Base-by-base conservation (phyloP, 805 yeast species). In the Yarrowia sp. region DNA sequence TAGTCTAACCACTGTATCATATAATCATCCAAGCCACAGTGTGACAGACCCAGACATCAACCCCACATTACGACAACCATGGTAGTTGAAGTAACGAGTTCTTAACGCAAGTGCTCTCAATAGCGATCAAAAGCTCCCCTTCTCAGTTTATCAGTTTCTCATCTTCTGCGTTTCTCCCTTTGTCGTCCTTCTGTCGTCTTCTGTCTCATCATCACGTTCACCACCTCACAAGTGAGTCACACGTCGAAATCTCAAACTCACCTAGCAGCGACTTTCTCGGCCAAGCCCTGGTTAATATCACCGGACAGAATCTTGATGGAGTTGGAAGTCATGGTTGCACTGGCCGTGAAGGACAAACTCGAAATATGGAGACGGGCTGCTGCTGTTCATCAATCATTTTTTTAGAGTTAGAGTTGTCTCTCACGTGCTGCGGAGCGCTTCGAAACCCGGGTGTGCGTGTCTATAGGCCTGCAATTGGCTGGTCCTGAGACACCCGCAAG, bases 261-360 rank as follows among this genome's bases (percentile, higher is more conserved):
- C 67, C 82, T 81, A 64, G 77, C 74, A 2, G 96, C 84, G 38
- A 94, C 90, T 47, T 78, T 76, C 66, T 84, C 83, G n/a, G 96
- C 90, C 44, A 93, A 81, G 61, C 84, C 87, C 6, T 92, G 90
- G 73, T 93, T 97, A 61, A 73, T 72, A 59, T 74, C 74, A 10
- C 80, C 86, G 24, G 87, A 82, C 56, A 84, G 72, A 42, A 84
- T 77, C 68, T 84, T 84, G 66, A 84, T 83, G 46, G 85, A 81
- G 69, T 82, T 83, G 13, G 81, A 66, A 31, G 76, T 64, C 75
- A 74, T 72, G 19, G 47, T 51, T 35, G 38, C 24, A 33, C 46
- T 24, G 64, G 62, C 58, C 58, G 41, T 51, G 6, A 35, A 33
- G 58, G 58, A 33, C 58, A 25, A 47, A 22, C 21, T 47, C 42